Evolutionary conservation across 352 stramenopile species (phyloP), one percentile per base, ranked within the genome.

Genomic region (Hyaloperonospora arabidopsidis): DNA sequence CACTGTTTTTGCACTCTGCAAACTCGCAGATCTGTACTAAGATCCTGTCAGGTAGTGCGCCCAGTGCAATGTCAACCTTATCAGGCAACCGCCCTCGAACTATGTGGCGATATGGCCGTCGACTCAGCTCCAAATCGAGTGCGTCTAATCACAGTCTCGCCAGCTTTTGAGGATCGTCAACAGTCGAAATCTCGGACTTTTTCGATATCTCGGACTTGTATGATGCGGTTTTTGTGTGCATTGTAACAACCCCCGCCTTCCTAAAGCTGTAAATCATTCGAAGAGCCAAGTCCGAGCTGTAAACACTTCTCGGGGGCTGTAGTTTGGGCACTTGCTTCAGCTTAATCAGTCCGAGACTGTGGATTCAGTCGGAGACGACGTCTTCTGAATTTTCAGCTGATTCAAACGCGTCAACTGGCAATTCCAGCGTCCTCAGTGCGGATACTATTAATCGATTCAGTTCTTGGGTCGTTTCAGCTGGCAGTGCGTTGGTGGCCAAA

Each of bases 21-120:
- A 74, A 70, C 43, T 87, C 62, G 8, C 68, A 62, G 1, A 65
- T 72, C 43, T 70, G 49, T 35, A 87, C 28, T n/a, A 87, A 28
- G 32, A 87, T 56, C 12, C 74, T 62, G 54, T 85, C 72, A 0
- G 29, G 35, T 13, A 49, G 52, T 34, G 78, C 44, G 0, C 74
- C 68, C 10, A 59, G 14, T 13, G 51, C 53, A 8, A 64, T 15
- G 2, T 67, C 54, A 1, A 50, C 46, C 0, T 63, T 34, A 6
- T 57, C 59, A 21, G 75, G 61, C 3, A 72, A 34, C 47, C 54
- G 61, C 18, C 76, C 57, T 11, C 63, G 49, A 19, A 70, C 50
- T 14, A 86, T 54, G 22, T 70, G 45, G 19, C 55, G 55, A 55
- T 68, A 63, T 0, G 15, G 5, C 6, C n/a, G 18, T 45, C 23